phyloP scores from a whole-genome alignment of 2,329 filamentous ascomycete species.

The Phialophora macrospora region DNA sequence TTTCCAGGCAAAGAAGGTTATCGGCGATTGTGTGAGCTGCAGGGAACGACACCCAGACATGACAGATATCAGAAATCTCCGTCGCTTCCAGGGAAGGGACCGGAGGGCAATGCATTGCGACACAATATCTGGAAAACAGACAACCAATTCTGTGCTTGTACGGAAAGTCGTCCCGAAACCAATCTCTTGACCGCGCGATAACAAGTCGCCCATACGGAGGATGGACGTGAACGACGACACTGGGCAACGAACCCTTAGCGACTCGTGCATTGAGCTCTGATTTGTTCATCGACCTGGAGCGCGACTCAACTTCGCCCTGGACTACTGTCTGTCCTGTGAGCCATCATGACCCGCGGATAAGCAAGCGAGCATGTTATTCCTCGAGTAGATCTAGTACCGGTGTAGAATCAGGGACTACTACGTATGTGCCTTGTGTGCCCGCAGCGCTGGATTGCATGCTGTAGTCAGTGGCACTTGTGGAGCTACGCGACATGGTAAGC shows the following conservation, averaged over 20 bases:
- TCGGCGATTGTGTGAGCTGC: background rate
- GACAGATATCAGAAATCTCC: background rate
- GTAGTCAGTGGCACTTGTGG: no score
- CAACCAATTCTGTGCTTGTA: constrained; percentile 15
- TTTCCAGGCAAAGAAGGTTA: constrained; percentile 1
- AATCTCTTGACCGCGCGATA: background rate
- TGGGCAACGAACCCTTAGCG: background rate
- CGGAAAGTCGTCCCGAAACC: background rate
- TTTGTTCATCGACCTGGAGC: background rate
- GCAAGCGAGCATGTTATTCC: no score
- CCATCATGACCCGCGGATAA: no score
- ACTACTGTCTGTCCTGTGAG: no score
- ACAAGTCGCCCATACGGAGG: background rate
- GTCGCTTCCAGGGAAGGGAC: background rate
- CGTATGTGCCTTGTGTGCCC: no score
- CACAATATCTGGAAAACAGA: constrained; percentile 7
- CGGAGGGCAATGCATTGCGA: background rate
- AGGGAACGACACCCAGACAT: background rate
- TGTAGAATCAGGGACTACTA: no score
- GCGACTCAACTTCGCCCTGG: background rate
- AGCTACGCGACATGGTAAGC: no score
- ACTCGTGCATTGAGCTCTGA: background rate
- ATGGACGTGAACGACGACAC: background rate
- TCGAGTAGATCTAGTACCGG: no score
- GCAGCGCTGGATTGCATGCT: no score